Base-by-base conservation (phyloP, 2,329 filamentous ascomycete genomes). In the Ophiocordyceps australis region DNA sequence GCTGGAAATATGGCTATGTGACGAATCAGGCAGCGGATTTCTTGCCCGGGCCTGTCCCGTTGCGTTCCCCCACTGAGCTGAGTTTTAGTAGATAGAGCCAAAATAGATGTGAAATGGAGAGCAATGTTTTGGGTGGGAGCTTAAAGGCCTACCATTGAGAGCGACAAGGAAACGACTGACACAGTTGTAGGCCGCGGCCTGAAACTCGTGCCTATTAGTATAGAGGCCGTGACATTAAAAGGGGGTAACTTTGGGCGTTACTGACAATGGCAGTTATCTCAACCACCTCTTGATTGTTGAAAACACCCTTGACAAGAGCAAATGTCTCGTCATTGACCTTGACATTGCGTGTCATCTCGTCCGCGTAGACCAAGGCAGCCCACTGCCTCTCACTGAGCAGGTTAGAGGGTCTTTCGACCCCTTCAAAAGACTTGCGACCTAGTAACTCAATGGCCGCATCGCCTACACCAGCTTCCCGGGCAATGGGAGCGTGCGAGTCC, bases 91-190 rank as follows among this genome's bases (percentile, higher is more conserved):
- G 15, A 13, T 20, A 27, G 20, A 25, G 20, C 5, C 14, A 18
- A 17, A 29, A 13, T 17, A 27, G n/a, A n/a, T n/a, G n/a, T n/a
- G n/a, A n/a, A 26, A 24, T 25, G n/a, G 14, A 20, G 28, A 7
- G 22, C 11, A 15, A 17, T 8, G 15, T 20, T 13, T 5, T 12
- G 15, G 8, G 16, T 14, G 3, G 13, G 8, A 14, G 18, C 9
- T 31, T 22, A 24, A n/a, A n/a, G n/a, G 54, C 65, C 49, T 51
- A 73, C 69, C 78, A 52, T 91, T 74, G 29, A 92, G 48, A 10
- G 81, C 81, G 13, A 91, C 80, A 36, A 91, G 48, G 38, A 91
- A 85, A 17, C 81, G 64, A 46, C 76, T 83, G 11, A 91, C 80
- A 42, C 78, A 85, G 45, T 91, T 91, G 46, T 91, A 91, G 28